Base-by-base conservation (phyloP, 2,329 filamentous ascomycete genomes). In the Aciculosporium take region DNA sequence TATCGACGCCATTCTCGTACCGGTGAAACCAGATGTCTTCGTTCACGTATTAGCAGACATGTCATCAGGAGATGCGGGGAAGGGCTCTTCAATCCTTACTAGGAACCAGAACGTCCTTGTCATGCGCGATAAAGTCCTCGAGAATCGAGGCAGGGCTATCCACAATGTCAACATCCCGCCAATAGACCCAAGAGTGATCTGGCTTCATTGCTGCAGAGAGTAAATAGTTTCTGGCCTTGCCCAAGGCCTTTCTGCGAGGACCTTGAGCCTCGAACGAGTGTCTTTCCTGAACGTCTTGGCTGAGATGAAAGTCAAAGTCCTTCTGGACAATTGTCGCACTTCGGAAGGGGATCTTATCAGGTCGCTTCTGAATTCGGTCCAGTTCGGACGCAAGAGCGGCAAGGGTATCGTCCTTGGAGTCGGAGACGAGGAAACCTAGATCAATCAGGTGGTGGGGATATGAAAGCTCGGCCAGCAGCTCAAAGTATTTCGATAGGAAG, bases 171-270 rank as follows among this genome's bases (percentile, higher is more conserved):
- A 94, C 88, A 59, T 98, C 91, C 45, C 91, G 78, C 91, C 91
- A 98, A 62, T 95, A 96, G 7, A 96, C 88, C 91, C 91, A 98
- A 7, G 87, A 89, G 59, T 98, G 91, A 46, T 96, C 87, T 0
- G 87, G 79, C 66, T 93, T 94, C 53, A 98, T 59, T 3, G 91
- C 81, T 0, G 85, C 71, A 25, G 79, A 76, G 2, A 98, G 74
- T 17, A 98, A 71, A 61, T 94, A 98, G 61, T 98, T 98, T 52
- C 91, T 77, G 23, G 91, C 91, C 51, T 74, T 79, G 35, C 83
- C 91, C 75, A 98, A 88, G 28, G 81, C 78, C 65, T 89, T 96
- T 49, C 91, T 79, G 48, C 91, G 77, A 5, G 89, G 88, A 1
- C 81, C 91, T 57, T 98, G 91, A 2, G 85, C 87, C 44, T 77